A percentile compares a stretch with the other conserved stretches of the same genome.
These are phyloP conservation scores for Nidula niveotomentosa DNA, from an alignment of 1,284 basidiomycete genomes.

Conservation along the genomic window DNA sequence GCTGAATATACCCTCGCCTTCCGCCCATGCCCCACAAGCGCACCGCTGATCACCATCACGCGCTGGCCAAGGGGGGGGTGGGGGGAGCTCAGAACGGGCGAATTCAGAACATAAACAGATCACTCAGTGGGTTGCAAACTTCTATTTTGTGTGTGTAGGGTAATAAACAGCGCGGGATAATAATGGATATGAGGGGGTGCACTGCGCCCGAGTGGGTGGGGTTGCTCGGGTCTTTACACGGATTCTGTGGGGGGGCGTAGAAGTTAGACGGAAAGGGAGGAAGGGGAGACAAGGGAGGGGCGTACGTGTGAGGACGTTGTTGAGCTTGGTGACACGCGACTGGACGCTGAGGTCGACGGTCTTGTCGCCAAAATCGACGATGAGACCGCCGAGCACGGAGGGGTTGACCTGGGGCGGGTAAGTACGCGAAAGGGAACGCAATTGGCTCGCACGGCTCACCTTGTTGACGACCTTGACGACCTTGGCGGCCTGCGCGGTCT, in stretches of 20 bases:
- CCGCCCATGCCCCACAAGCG: too few species aligned
- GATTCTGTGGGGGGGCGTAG: constrained; percentile 19
- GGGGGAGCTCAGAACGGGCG: too few species aligned
- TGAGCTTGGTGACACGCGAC: constrained; percentile 93
- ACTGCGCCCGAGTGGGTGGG: too few species aligned
- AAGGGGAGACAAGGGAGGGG: constrained; percentile 7
- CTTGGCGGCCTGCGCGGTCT: constrained; percentile 84
- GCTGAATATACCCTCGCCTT: too few species aligned
- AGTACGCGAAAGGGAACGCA: constrained; percentile 3
- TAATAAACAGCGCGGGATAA: too few species aligned
- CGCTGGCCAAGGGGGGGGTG: too few species aligned
- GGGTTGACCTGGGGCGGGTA: constrained; percentile 73
- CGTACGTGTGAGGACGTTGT: constrained; percentile 82
- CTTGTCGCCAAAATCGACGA: constrained; percentile 98
- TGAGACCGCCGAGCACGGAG: constrained; percentile 82
- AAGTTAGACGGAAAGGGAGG: too few species aligned
- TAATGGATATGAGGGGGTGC: too few species aligned
- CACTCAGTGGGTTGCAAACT: too few species aligned
- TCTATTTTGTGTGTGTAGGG: too few species aligned
- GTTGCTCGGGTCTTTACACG: constrained; percentile 8
- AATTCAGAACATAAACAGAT: too few species aligned
- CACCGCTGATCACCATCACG: too few species aligned
- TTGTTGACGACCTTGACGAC: constrained; percentile 86
- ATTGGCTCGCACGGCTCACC: constrained; percentile 37
- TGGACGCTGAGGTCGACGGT: constrained; percentile 95